These are phyloP conservation scores for Pholiota conissans DNA, from an alignment of 768 basidiomycete genomes.

Conservation along the genomic window DNA sequence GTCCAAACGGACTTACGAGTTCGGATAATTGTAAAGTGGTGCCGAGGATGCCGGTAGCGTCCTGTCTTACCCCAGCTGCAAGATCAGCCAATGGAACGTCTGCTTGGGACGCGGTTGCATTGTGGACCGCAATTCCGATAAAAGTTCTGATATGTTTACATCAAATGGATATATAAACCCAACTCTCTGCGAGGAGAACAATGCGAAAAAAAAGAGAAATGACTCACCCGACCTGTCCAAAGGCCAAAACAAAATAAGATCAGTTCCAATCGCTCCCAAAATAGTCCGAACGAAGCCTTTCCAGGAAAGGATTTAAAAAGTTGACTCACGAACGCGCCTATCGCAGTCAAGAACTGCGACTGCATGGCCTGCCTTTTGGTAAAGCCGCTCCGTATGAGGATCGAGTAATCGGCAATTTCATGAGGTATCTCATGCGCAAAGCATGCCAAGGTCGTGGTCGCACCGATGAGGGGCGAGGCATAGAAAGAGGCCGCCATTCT, in stretches of 20 bases:
- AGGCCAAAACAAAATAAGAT: slow-evolving; percentile 7
- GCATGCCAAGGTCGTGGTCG: slow-evolving; percentile 92
- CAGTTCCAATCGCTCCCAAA: not conserved
- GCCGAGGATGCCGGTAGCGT: slow-evolving; percentile 76
- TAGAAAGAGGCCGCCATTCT: slow-evolving; percentile 98
- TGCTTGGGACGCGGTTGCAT: slow-evolving; percentile 55
- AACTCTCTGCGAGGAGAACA: slow-evolving; percentile 5
- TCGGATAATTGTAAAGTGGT: slow-evolving; percentile 80
- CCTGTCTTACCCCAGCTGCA: slow-evolving; percentile 75
- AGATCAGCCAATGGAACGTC: slow-evolving; percentile 53
- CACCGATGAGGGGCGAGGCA: slow-evolving; percentile 90
- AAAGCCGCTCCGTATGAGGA: slow-evolving; percentile 86
- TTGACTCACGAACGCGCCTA: slow-evolving; percentile 84
- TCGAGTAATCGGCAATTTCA: slow-evolving; percentile 97
- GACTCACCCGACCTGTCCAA: slow-evolving; percentile 42
- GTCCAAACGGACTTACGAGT: slow-evolving; percentile 54
- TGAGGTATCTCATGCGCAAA: slow-evolving; percentile 96
- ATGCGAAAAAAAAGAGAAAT: slow-evolving; percentile 12
- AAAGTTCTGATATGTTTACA: slow-evolving; percentile 59
- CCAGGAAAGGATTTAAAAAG: slow-evolving; percentile 15
- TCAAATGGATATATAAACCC: slow-evolving; percentile 17
- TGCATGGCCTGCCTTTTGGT: slow-evolving; percentile 92
- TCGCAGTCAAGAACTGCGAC: slow-evolving; percentile 88
- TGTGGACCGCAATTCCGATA: slow-evolving; percentile 85
- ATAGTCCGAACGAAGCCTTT: slow-evolving; percentile 19